Conservation (phyloP, 768 basidiomycete genomes). For the Kwoniella sp. region DNA sequence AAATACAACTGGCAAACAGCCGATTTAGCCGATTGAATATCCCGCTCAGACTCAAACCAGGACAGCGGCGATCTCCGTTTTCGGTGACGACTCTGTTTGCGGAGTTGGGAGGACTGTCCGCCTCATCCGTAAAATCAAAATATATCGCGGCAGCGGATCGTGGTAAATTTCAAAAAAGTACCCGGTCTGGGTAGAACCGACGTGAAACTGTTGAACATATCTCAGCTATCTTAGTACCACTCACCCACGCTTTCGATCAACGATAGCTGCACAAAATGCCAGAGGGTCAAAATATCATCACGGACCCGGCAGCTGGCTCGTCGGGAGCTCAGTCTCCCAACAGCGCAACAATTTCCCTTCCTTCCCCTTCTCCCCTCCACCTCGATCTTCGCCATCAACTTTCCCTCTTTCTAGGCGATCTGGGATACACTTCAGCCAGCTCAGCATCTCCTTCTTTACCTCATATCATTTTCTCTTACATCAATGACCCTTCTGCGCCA, state of each 20-base stretch:
- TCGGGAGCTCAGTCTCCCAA: background rate
- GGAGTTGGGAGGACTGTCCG: too few species aligned
- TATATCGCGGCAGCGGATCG: too few species aligned
- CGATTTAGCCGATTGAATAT: too few species aligned
- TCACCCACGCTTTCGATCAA: background rate
- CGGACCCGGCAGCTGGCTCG: background rate
- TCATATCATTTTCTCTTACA: constrained; percentile 31
- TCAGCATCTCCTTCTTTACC: constrained; percentile 15
- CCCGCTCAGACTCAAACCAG: too few species aligned
- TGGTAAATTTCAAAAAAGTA: constrained; percentile 15
- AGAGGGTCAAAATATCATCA: constrained; percentile 7
- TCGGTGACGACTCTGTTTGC: too few species aligned
- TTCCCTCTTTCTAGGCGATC: constrained; percentile 17
- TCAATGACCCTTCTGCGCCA: background rate
- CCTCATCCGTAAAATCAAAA: too few species aligned
- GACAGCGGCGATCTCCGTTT: too few species aligned
- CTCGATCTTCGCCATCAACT: constrained; percentile 16
- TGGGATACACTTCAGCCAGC: constrained; percentile 16
- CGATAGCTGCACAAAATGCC: constrained; percentile 5
- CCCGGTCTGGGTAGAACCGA: background rate
- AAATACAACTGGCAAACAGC: too few species aligned
- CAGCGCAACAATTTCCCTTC: background rate
- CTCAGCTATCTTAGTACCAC: background rate
- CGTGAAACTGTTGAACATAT: background rate
- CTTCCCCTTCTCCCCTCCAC: constrained; percentile 10